Conservation (phyloP, 139 green algal genomes). For the Coelastrella sp. region DNA sequence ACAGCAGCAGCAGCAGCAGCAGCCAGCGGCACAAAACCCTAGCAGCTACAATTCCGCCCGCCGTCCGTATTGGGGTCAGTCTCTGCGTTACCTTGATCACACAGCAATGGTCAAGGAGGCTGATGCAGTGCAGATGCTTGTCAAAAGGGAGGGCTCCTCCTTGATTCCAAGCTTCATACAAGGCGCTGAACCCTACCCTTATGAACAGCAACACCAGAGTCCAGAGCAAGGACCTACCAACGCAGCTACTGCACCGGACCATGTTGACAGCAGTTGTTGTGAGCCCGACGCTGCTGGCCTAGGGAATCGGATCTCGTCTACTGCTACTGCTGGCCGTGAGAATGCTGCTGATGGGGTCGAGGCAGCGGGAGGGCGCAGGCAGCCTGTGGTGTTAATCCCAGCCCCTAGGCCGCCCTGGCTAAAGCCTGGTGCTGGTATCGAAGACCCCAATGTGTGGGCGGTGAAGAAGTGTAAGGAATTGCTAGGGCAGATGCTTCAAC, state of each 20-base stretch:
- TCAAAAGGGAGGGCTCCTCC: neutral
- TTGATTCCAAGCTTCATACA: neutral
- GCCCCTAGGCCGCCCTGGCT: neutral
- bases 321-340: no score
- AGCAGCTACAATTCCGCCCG: no score
- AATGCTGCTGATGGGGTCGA: no score
- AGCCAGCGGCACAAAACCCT: neutral
- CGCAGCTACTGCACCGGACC: conserved; percentile 1
- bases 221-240: neutral
- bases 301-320: no score
- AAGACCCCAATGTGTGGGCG: conserved; percentile 28
- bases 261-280: no score
- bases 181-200: no score
- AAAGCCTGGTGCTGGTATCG: conserved; percentile 28
- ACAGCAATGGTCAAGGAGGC: neutral
- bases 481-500: conserved; percentile 36
- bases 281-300: no score
- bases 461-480: conserved; percentile 33
- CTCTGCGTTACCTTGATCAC: conserved; percentile 81
- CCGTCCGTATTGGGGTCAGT: conserved; percentile 80
- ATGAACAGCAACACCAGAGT: neutral
- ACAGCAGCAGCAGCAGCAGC: conserved; percentile 38
- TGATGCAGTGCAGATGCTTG: conserved; percentile 5
- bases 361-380: no score
- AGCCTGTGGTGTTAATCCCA: neutral